These are phyloP conservation scores for Osmanthus fragrans DNA, from an alignment of 257 asterid species.

Conservation along the genomic window DNA sequence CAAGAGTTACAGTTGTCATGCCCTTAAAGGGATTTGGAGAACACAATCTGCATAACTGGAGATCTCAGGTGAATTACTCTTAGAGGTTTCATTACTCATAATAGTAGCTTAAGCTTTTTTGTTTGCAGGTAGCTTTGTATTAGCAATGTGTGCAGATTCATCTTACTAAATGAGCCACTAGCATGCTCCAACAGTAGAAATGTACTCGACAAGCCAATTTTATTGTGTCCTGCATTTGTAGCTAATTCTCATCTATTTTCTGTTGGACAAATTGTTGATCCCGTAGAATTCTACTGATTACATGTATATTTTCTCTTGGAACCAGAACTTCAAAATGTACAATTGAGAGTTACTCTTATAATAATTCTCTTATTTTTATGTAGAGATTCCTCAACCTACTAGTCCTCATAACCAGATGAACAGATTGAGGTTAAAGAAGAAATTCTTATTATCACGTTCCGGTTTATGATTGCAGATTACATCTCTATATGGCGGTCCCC, in stretches of 20 bases:
- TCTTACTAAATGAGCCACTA: conserved; percentile 7
- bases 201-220: conserved; percentile 15
- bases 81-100: conserved; percentile 21
- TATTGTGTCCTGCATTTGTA: conserved; percentile 11
- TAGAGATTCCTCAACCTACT: conserved; percentile 16
- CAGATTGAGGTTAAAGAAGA: not conserved
- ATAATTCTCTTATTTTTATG: not conserved
- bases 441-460: conserved; percentile 17
- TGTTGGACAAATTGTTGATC: conserved; percentile 6
- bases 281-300: not conserved
- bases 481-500: conserved; percentile 90
- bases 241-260: conserved; percentile 11
- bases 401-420: conserved; percentile 17
- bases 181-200: not conserved
- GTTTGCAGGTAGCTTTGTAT: conserved; percentile 13
- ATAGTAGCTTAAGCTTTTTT: conserved; percentile 12
- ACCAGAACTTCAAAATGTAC: conserved; percentile 8
- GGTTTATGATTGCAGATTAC: conserved; percentile 70
- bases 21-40: conserved; percentile 98
- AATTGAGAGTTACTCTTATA: conserved; percentile 10
- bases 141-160: not conserved
- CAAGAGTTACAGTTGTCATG: conserved; percentile 92
- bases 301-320: not conserved
- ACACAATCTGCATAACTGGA: conserved; percentile 98
- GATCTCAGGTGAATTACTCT: conserved; percentile 69